Evolutionary conservation across 768 basidiomycete species (phyloP).

Genomic region (Phylloporus sp.): DNA sequence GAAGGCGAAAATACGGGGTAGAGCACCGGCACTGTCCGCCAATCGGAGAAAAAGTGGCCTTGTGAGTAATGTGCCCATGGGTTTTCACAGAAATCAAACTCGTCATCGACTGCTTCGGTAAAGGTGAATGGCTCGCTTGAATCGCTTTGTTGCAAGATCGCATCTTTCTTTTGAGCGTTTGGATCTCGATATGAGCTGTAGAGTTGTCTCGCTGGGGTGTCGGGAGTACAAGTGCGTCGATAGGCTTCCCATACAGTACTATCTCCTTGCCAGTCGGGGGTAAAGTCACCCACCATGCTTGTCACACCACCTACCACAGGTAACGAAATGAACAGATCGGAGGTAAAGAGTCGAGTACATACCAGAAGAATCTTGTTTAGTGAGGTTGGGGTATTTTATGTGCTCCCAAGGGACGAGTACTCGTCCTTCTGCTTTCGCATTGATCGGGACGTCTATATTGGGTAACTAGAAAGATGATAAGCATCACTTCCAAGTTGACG

Average conservation of each 20-base stretch:
- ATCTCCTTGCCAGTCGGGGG: constrained; percentile 79
- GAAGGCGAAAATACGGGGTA: constrained; percentile 95
- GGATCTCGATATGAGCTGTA: constrained; percentile 69
- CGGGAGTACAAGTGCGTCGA: constrained; percentile 84
- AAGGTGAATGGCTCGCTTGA: constrained; percentile 64
- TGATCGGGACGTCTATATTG: constrained; percentile 93
- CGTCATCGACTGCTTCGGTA: constrained; percentile 52
- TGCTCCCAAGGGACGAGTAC: constrained; percentile 93
- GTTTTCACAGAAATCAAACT: constrained; percentile 71
- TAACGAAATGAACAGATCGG: neutral
- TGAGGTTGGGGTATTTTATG: constrained; percentile 66
- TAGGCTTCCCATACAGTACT: constrained; percentile 94
- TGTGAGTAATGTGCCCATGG: constrained; percentile 86
- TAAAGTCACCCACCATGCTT: constrained; percentile 60
- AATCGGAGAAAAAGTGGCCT: constrained; percentile 97
- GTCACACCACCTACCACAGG: constrained; percentile 45
- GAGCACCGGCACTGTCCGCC: constrained; percentile 82
- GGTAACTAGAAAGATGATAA: constrained; percentile 54
- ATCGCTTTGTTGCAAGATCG: constrained; percentile 24
- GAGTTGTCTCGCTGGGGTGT: constrained; percentile 75
- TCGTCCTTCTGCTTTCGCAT: constrained; percentile 90
- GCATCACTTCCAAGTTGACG: neutral
- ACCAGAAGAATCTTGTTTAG: constrained; percentile 38
- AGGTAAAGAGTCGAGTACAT: constrained; percentile 1
- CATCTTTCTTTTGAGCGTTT: constrained; percentile 26